phyloP scores from a whole-genome alignment of 371 early-diverging fungal species.

The Blastocladiella emersonii region DNA sequence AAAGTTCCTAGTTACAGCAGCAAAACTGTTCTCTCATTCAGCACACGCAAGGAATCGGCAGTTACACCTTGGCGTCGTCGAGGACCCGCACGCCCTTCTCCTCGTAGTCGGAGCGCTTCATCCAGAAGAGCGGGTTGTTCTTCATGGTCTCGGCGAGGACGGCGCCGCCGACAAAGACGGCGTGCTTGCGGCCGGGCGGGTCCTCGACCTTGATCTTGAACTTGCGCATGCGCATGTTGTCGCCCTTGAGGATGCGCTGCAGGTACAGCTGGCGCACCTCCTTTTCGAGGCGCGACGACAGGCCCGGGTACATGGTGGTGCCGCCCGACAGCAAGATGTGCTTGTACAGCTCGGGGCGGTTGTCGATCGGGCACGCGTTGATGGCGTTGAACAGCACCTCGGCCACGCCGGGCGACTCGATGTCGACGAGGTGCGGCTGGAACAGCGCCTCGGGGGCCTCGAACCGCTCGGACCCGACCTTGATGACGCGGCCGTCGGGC shows the following conservation, averaged over 20 bases:
- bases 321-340: slow-evolving; percentile 96
- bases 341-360: slow-evolving; percentile 85
- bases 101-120: slow-evolving; percentile 85
- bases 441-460: slow-evolving; percentile 96
- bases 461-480: slow-evolving; percentile 92
- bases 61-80: slow-evolving; percentile 24
- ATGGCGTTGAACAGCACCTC: slow-evolving; percentile 85
- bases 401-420: slow-evolving; percentile 84
- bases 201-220: slow-evolving; percentile 95
- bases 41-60: no score
- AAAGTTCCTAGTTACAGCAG: no score
- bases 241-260: slow-evolving; percentile 68
- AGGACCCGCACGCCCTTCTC: slow-evolving; percentile 76
- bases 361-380: slow-evolving; percentile 81
- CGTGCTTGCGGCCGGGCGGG: slow-evolving; percentile 93
- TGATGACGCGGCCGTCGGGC: slow-evolving; percentile 95
- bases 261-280: slow-evolving; percentile 94
- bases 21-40: no score
- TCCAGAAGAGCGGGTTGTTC: slow-evolving; percentile 81
- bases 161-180: slow-evolving; percentile 96
- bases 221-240: slow-evolving; percentile 72
- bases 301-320: slow-evolving; percentile 94
- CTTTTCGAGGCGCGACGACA: slow-evolving; percentile 90
- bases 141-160: slow-evolving; percentile 93
- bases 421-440: slow-evolving; percentile 91